phyloP scores from a whole-genome alignment of 805 yeast species.

The Clavispora santaluciae region DNA sequence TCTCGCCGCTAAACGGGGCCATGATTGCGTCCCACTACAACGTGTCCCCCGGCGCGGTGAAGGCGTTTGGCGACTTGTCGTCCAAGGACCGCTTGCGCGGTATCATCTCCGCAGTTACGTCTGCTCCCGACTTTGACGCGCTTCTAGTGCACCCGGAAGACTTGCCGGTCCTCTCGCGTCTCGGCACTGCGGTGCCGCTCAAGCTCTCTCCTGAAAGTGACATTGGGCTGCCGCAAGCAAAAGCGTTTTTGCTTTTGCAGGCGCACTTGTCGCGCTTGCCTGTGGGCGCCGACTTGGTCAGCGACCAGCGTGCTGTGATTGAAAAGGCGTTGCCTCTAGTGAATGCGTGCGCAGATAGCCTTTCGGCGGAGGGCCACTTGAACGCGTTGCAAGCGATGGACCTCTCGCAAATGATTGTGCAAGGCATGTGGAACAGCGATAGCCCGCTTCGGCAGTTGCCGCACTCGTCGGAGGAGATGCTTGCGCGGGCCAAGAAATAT shows the following conservation, averaged over 20 bases:
- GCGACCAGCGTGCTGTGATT: conserved; percentile 54
- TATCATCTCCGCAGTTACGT: conserved; percentile 59
- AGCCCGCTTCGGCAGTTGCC: conserved; percentile 82
- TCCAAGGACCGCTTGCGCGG: conserved; percentile 54
- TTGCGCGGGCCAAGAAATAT: conserved; percentile 49
- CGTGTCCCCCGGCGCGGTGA: conserved; percentile 63
- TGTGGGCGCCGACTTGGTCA: conserved; percentile 56
- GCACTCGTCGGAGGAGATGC: conserved; percentile 44
- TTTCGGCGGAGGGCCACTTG: conserved; percentile 75
- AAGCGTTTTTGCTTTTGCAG: conserved; percentile 72
- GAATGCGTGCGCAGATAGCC: conserved; percentile 66
- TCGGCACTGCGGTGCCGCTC: conserved; percentile 62
- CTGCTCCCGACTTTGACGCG: conserved; percentile 67
- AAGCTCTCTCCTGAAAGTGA: conserved; percentile 36
- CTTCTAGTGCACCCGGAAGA: conserved; percentile 65
- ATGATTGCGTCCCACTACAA: conserved; percentile 72
- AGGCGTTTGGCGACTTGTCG: conserved; percentile 50
- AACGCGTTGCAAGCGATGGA: conserved; percentile 84
- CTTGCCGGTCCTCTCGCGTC: conserved; percentile 36
- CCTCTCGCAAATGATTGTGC: conserved; percentile 79
- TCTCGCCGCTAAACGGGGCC: conserved; percentile 65
- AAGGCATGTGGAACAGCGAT: conserved; percentile 80
- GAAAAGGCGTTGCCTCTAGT: conserved; percentile 46
- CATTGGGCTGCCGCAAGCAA: conserved; percentile 54
- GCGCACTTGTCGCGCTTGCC: conserved; percentile 69